A percentile compares a stretch with the other conserved stretches of the same genome.
These are phyloP conservation scores for Syzygium aqueum DNA, from an alignment of 345 rosid genomes.

Conservation along the genomic window DNA sequence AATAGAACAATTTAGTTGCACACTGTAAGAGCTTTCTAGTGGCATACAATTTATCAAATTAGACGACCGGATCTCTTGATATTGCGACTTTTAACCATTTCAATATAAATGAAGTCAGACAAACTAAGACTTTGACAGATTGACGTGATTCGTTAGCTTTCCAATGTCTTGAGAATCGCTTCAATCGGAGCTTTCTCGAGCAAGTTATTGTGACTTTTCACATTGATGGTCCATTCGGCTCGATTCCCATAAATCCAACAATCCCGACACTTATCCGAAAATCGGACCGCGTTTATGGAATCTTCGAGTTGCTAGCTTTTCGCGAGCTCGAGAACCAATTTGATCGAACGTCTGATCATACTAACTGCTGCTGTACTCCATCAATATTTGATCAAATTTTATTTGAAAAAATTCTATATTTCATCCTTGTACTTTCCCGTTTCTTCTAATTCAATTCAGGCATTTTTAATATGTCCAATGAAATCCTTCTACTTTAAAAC, in stretches of 20 bases:
- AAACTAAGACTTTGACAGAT: too few species aligned
- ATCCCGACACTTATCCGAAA: accelerated
- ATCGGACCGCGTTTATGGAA: not conserved
- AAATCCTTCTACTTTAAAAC: accelerated
- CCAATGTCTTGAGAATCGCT: too few species aligned
- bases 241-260: not conserved
- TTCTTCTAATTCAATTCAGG: accelerated
- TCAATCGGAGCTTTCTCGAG: too few species aligned
- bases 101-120: too few species aligned
- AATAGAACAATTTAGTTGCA: too few species aligned
- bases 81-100: too few species aligned
- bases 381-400: not conserved
- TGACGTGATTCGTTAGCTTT: too few species aligned
- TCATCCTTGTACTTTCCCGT: not conserved
- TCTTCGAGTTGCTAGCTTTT: not conserved
- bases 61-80: too few species aligned
- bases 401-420: accelerated
- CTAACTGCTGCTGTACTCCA: not conserved
- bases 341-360: not conserved
- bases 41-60: too few species aligned
- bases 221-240: accelerated
- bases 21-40: too few species aligned
- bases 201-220: too few species aligned
- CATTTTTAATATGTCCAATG: not conserved
- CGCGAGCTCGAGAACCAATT: not conserved